Evolutionary conservation across 106 monocot genomes (phyloP), one percentile per base, ranked within the genome.

Genomic region (Acorus calamus): DNA sequence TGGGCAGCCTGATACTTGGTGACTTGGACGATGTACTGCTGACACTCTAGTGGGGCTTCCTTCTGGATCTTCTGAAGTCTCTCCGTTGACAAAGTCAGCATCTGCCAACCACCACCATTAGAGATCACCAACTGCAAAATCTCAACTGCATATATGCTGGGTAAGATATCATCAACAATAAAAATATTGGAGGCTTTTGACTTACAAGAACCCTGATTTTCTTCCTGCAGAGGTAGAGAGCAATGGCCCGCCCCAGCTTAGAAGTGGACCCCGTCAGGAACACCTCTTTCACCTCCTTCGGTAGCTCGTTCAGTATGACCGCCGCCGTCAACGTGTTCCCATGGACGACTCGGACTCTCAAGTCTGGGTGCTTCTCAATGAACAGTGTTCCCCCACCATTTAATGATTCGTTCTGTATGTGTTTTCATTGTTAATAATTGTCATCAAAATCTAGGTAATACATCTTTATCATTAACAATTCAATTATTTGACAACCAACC

Each of bases 21-120:
- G 62, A 69, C 69, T 41, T 76, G 70, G 42, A 70, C 59, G 10
- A 76, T 64, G 44, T 76, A 53, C 14, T 65, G 69, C 59, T 69
- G 76, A 52, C 46, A 76, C 50, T 76, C 76, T 9, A 50, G 7
- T 5, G 56, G 56, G 14, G 69, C 69, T 46, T 76, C 76, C 60
- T 52, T 70, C 59, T 76, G 64, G 52, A 76, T 76, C 57, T 65
- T 76, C 52, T 70, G 76, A 55, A 76, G 70, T 52, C 76, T 76
- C 59, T 76, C 76, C 3, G 63, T 54, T 4, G 76, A 76, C 6
- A 53, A 41, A 8, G 76, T 76, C 46, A 67, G 52, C 67, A 67
- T 67, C 67, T 67, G 56, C 41, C 11, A 28, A 6, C 62, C 62
- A 6, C 0, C 5, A 47, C 42, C 13, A 57, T 28, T 28, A 56